Evolutionary conservation across 345 rosid species (phyloP), one percentile per base, ranked within the genome.

Genomic region (Syzygium oleosum): DNA sequence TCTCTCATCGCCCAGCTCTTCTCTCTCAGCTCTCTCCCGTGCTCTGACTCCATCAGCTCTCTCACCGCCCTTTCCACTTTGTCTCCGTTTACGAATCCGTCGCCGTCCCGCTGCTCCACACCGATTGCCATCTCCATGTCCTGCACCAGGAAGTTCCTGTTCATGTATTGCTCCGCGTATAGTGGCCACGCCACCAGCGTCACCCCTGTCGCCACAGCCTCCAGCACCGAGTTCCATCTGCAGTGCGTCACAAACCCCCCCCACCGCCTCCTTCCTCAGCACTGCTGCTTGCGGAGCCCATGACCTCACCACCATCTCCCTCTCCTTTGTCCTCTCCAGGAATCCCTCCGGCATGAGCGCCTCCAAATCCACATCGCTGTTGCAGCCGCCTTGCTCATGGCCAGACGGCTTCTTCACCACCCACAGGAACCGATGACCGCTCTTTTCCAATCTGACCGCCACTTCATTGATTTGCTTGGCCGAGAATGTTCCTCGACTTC

Each of bases 221-320:
- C 90, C 38, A 87, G 56, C 38, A 43, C 41, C 49, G 88, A 90
- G 88, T 88, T 90, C 88, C 90, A 90, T 41, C 89, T 84, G 85
- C 88, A 88, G 87, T 86, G 91, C 56, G 88, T 90, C 88, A 90
- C 89, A 85, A 90, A 88, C 5, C 88, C 90, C 0, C 91, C 91
- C 88, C 12, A 86, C 86, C 29, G 85, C 85, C 12, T 43, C 87
- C 49, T 88, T 89, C 31, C 85, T 43, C 52, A 88, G 85, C n/a
- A 88, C 87, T 13, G 56, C 88, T 17, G 85, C 91, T 63, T 88
- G 87, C 23, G 90, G 87, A 4, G 86, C 90, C 88, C 90, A 88
- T 9, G 85, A 51, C 38, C 61, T 65, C 58, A 84, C 88, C 12
- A 88, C 85, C 51, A 77, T 19, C 27, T 86, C 89, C 54, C 56